Evolutionary conservation across 495 filamentous ascomycete genomes (phyloP).

Genomic region (Cladorrhinum samala): DNA sequence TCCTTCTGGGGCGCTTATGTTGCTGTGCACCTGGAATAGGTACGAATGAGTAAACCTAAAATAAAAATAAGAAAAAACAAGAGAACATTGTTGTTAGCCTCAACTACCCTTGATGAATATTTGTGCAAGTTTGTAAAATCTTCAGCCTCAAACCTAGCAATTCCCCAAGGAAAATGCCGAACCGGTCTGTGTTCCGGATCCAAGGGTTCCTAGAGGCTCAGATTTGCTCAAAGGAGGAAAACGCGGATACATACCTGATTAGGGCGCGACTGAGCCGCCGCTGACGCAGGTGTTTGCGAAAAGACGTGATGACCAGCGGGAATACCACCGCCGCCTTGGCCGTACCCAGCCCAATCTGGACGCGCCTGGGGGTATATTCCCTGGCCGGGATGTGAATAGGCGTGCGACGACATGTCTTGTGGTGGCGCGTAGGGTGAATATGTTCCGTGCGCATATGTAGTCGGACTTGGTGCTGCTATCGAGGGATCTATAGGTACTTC

Average conservation of each 20-base stretch:
- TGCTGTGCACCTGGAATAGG: slow-evolving; percentile 96
- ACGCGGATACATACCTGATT: slow-evolving; percentile 59
- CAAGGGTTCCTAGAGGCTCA: neutral
- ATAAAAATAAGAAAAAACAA: neutral
- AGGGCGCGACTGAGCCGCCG: slow-evolving; percentile 51
- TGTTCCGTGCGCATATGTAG: slow-evolving; percentile 70
- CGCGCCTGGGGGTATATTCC: slow-evolving; percentile 61
- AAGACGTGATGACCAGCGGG: slow-evolving; percentile 38
- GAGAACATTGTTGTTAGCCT: no score
- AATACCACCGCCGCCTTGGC: slow-evolving; percentile 51
- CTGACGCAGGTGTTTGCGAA: slow-evolving; percentile 51
- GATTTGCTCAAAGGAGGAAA: slow-evolving; percentile 11
- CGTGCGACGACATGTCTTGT: slow-evolving; percentile 69
- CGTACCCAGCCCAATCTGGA: slow-evolving; percentile 77
- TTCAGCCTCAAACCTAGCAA: slow-evolving; percentile 6
- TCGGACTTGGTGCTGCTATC: slow-evolving; percentile 85
- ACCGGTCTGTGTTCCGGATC: neutral
- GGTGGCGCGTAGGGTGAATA: slow-evolving; percentile 79
- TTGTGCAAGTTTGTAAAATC: no score
- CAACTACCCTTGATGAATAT: neutral
- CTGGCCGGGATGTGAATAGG: slow-evolving; percentile 49
- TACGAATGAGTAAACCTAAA: slow-evolving; percentile 93
- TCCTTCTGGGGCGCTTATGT: slow-evolving; percentile 88
- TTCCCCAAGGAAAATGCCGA: neutral
- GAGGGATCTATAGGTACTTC: slow-evolving; percentile 98